A percentile compares a stretch with the other conserved stretches of the same genome.
Conservation (phyloP, 139 green algal genomes). For the Mesotaenium endlicherianum region DNA sequence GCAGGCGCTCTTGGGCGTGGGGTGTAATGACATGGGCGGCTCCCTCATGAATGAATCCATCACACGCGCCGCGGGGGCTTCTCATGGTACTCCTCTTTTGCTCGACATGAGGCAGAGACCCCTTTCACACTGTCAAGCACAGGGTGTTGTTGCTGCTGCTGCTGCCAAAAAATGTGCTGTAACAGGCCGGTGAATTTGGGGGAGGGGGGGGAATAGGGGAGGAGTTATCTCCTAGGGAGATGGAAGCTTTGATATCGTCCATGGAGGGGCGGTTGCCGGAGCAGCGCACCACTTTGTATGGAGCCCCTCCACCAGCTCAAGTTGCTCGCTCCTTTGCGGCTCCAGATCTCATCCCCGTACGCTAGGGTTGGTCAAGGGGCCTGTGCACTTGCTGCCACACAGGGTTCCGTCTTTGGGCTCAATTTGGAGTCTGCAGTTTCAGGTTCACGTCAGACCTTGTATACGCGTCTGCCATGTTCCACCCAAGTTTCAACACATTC, state of each 20-base stretch:
- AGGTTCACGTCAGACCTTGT: no score
- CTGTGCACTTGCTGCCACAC: no score
- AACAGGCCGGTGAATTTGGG: background rate
- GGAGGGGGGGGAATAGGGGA: conserved; percentile 38
- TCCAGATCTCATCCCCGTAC: background rate
- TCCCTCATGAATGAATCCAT: conserved; percentile 90
- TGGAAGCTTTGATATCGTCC: conserved; percentile 71
- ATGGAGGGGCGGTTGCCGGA: conserved; percentile 58
- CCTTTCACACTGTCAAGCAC: background rate
- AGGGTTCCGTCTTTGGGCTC: background rate
- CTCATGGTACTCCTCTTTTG: conserved; percentile 55
- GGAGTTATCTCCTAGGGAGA: conserved; percentile 65
- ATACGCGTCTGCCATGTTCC: no score
- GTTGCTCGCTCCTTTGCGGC: background rate
- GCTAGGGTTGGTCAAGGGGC: background rate
- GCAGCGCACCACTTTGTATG: conserved; percentile 81
- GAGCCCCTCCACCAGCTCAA: background rate
- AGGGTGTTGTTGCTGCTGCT: background rate
- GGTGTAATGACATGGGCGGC: conserved; percentile 91
- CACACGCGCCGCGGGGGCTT: conserved; percentile 76
- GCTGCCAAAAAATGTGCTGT: background rate
- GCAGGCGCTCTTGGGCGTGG: conserved; percentile 65
- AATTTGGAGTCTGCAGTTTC: background rate
- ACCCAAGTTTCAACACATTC: no score
- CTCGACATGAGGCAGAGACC: background rate